Evolutionary conservation across 305 asterid species (phyloP).

Genomic region (Fraxinus floribunda): DNA sequence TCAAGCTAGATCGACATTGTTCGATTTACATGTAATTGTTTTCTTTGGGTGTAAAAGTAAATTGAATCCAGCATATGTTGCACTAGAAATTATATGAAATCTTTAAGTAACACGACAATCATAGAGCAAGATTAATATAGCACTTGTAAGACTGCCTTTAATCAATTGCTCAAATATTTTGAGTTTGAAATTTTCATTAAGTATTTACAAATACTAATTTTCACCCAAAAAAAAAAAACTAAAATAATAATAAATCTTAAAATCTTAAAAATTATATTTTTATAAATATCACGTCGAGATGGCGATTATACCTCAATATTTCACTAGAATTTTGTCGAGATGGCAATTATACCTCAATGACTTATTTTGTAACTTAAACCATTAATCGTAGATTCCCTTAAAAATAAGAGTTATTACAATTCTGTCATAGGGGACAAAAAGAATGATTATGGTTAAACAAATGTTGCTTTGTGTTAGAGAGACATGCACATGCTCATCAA

Average conservation of each 20-base stretch:
- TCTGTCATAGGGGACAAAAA: neutral
- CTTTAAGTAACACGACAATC: constrained; percentile 18
- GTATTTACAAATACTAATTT: neutral
- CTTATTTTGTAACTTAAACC: too few species aligned
- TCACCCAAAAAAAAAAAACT: too few species aligned
- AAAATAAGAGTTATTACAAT: neutral
- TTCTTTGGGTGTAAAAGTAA: neutral
- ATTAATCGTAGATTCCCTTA: neutral
- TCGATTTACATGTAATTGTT: neutral
- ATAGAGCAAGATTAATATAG: constrained; percentile 24
- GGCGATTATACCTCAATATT: too few species aligned
- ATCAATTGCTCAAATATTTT: neutral
- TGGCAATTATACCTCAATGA: neutral
- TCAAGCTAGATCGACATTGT: neutral
- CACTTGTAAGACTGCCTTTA: neutral
- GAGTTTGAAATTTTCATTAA: neutral
- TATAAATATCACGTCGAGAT: too few species aligned
- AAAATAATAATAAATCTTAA: neutral
- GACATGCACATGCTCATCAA: constrained; percentile 7
- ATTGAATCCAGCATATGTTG: neutral
- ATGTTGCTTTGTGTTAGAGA: neutral
- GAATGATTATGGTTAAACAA: constrained; percentile 14
- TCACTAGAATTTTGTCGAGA: neutral
- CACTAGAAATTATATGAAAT: neutral
- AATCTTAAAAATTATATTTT: too few species aligned